Evolutionary conservation across 2,329 filamentous ascomycete species (phyloP).

Genomic region (Colletotrichum sidae): DNA sequence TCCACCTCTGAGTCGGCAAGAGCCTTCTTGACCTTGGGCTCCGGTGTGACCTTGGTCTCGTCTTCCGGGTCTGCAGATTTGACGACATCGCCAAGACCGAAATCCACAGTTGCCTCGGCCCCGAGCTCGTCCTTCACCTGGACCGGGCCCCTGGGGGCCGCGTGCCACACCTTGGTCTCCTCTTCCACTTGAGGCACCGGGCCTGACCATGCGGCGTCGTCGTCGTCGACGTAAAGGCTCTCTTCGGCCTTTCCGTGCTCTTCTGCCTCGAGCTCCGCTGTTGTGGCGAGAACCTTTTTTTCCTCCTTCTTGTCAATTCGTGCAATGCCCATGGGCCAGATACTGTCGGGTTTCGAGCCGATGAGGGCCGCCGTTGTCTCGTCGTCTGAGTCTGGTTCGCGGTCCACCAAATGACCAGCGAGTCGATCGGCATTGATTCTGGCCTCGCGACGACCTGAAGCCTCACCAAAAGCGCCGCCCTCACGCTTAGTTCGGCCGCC

Average conservation of each 20-base stretch:
- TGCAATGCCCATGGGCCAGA: slow-evolving; percentile 68
- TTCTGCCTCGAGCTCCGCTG: slow-evolving; percentile 68
- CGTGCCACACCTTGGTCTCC: slow-evolving; percentile 57
- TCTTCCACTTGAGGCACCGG: slow-evolving; percentile 43
- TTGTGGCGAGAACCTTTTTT: slow-evolving; percentile 65
- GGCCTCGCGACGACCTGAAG: slow-evolving; percentile 51
- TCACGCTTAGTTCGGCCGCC: slow-evolving; percentile 48
- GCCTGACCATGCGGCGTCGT: slow-evolving; percentile 45
- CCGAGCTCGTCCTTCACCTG: slow-evolving; percentile 59
- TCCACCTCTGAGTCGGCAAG: slow-evolving; percentile 51
- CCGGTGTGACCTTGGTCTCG: slow-evolving; percentile 40
- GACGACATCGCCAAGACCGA: slow-evolving; percentile 52
- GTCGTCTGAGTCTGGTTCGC: slow-evolving; percentile 39
- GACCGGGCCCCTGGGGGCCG: slow-evolving; percentile 49
- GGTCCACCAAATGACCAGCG: slow-evolving; percentile 53
- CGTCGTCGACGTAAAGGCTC: slow-evolving; percentile 57
- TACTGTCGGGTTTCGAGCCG: slow-evolving; percentile 35
- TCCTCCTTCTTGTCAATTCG: slow-evolving; percentile 66
- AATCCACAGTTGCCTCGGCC: slow-evolving; percentile 50
- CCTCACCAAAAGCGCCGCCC: slow-evolving; percentile 52
- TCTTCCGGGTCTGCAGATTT: slow-evolving; percentile 42
- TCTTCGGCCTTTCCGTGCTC: slow-evolving; percentile 61
- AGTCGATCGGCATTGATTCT: slow-evolving; percentile 70
- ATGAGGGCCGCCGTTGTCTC: slow-evolving; percentile 41
- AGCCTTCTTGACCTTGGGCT: slow-evolving; percentile 44